Evolutionary conservation across 169 alveolate genomes (phyloP), one percentile per base, ranked within the genome.

Genomic region (Theileria annulata): DNA sequence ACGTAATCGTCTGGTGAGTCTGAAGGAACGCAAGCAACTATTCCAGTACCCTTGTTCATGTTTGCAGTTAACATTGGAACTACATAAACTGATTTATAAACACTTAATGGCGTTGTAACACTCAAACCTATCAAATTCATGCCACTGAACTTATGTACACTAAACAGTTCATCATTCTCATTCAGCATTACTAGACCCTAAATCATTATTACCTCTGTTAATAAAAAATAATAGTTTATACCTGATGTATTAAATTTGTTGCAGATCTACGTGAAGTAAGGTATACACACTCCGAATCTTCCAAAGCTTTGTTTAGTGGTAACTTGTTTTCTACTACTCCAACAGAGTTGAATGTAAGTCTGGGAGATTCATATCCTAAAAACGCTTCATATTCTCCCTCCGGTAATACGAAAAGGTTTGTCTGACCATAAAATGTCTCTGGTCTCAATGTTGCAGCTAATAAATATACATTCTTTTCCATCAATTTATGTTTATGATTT

Each of bases 1-100:
- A 98, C 98, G 88, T 95, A 98, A 83, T 98, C 99, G 84, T 97
- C 99, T n/a, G 99, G 99, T 10, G 99, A 94, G 80, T 98, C 99
- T 30, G 99, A 95, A n/a, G 99, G 99, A 0, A 98, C 99, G 27
- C 98, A 94, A 30, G 99, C 97, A 2, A 98, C 99, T 23, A 98
- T 93, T 21, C 99, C 99, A 1, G 99, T 98, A 33, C 90, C 98
- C 88, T 96, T 97, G 47, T 93, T 90, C 99, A 98, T 97, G 69
- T 97, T 94, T 37, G 98, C 98, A 25, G 99, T 95, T 59, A 95
- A 91, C 99, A 98, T 96, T 10, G 99, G 99, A 54, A 98, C 89
- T 6, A 97, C 95, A 85, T 96, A 96, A 63, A 98, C 96, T 56
- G 94, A 92, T 66, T 92, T 93, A 84, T 95, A 94, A 10, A 78